These are phyloP conservation scores for Aspergillus glaucus DNA, from an alignment of 2,329 filamentous ascomycete genomes.

Conservation along the genomic window DNA sequence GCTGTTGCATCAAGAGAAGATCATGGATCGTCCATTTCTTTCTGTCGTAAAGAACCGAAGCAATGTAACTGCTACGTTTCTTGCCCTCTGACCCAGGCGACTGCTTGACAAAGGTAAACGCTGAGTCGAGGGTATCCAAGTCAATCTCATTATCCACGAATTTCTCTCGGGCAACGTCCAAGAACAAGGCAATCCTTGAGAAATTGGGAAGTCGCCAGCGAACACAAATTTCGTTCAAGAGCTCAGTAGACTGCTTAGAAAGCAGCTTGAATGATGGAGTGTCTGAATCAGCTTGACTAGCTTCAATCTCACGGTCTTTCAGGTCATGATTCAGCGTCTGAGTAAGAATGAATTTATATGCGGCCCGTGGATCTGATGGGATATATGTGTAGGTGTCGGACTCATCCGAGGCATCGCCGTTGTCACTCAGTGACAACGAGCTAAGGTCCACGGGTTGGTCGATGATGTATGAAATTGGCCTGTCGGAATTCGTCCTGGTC, in stretches of 20 bases:
- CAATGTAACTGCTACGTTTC: slow-evolving; percentile 45
- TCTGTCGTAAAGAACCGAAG: slow-evolving; percentile 51
- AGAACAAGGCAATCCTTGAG: slow-evolving; percentile 69
- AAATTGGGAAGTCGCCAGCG: slow-evolving; percentile 86
- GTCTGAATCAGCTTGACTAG: slow-evolving; percentile 44
- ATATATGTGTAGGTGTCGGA: slow-evolving; percentile 76
- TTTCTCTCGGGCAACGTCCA: slow-evolving; percentile 80
- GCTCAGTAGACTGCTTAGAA: slow-evolving; percentile 71
- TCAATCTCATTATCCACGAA: slow-evolving; percentile 77
- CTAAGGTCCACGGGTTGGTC: slow-evolving; percentile 60
- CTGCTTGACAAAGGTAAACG: slow-evolving; percentile 76
- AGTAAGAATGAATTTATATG: slow-evolving; percentile 75
- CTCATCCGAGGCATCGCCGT: slow-evolving; percentile 35
- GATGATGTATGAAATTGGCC: slow-evolving; percentile 48
- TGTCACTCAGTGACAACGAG: slow-evolving; percentile 55
- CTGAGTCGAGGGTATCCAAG: slow-evolving; percentile 73
- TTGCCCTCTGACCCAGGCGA: slow-evolving; percentile 60
- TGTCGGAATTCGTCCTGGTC: slow-evolving; percentile 41
- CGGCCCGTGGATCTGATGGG: slow-evolving; percentile 72
- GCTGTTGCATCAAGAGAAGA: slow-evolving; percentile 64
- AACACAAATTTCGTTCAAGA: slow-evolving; percentile 76
- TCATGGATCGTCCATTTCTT: slow-evolving; percentile 64
- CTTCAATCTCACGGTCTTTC: slow-evolving; percentile 48
- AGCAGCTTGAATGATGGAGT: slow-evolving; percentile 48
- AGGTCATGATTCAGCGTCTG: slow-evolving; percentile 64